Evolutionary conservation across 306 rosid genomes (phyloP).

Genomic region (Elaeagnus macrophylla): DNA sequence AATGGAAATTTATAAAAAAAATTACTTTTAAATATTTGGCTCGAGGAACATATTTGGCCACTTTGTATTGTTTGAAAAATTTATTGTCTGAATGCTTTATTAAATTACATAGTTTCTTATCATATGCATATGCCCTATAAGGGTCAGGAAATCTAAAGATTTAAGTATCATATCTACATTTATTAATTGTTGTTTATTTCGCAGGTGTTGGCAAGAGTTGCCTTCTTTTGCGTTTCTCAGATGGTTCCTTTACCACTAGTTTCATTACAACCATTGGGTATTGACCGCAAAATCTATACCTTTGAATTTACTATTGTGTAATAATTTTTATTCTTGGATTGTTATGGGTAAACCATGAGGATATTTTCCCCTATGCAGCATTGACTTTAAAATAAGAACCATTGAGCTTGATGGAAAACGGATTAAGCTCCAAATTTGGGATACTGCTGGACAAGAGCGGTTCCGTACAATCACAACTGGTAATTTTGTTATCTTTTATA

Average conservation of each 20-base stretch:
- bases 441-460: constrained; percentile 96
- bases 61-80: too few species aligned
- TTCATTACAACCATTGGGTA: constrained; percentile 95
- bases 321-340: constrained; percentile 7
- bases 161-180: neutral
- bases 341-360: constrained; percentile 15
- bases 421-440: constrained; percentile 95
- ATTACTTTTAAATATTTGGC: too few species aligned
- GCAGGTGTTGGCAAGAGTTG: constrained; percentile 99
- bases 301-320: constrained; percentile 7
- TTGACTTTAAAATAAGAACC: constrained; percentile 88
- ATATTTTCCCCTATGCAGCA: constrained; percentile 44
- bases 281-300: constrained; percentile 14
- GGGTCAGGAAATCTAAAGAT: neutral
- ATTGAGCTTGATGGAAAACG: constrained; percentile 91
- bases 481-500: constrained; percentile 21
- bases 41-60: too few species aligned
- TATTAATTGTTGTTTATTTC: constrained; percentile 13
- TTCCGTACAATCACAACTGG: constrained; percentile 94
- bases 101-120: too few species aligned
- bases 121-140: neutral
- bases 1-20: too few species aligned
- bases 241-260: constrained; percentile 90
- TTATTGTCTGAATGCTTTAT: too few species aligned
- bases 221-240: constrained; percentile 91